Evolutionary conservation across 768 basidiomycete genomes (phyloP).

Genomic region (Cystobasidium onofrii): DNA sequence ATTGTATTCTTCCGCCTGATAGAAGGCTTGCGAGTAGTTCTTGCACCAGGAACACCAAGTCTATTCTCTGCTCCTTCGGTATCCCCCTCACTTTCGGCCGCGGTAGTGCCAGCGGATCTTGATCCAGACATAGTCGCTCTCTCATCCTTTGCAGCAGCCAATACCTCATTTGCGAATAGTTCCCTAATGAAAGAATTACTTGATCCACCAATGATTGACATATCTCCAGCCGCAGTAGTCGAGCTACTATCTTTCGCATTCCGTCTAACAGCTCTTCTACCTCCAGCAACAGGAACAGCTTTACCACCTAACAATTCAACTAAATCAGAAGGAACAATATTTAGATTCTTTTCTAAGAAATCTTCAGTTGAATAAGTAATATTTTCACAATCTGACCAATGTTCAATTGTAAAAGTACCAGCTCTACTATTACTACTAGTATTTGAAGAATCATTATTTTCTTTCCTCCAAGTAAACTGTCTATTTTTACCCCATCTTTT

Average conservation of each 20-base stretch:
- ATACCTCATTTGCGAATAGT: conserved; percentile 77
- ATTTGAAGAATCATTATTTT: conserved; percentile 30
- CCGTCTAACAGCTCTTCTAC: conserved; percentile 35
- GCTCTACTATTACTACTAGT: too few species aligned
- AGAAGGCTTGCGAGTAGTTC: conserved; percentile 37
- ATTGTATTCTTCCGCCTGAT: conserved; percentile 47
- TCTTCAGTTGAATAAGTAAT: conserved; percentile 85
- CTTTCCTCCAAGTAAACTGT: conserved; percentile 53
- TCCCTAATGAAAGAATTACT: conserved; percentile 85
- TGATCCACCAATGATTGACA: conserved; percentile 54
- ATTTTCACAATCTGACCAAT: conserved; percentile 64
- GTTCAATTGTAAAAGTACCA: conserved; percentile 82
- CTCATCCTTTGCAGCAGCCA: conserved; percentile 83
- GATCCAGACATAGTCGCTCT: conserved; percentile 92
- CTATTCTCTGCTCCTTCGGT: not conserved
- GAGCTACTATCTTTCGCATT: conserved; percentile 30
- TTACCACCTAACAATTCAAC: conserved; percentile 72
- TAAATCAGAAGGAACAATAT: conserved; percentile 85
- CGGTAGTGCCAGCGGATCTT: conserved; percentile 53
- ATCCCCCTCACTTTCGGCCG: not conserved
- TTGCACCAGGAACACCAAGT: conserved; percentile 46
- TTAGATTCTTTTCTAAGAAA: conserved; percentile 80
- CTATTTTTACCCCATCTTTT: conserved; percentile 93
- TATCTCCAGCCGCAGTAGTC: not conserved
- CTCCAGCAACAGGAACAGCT: not conserved